Conservation (phyloP, 257 asterid genomes). For the Plectranthus barbatus region DNA sequence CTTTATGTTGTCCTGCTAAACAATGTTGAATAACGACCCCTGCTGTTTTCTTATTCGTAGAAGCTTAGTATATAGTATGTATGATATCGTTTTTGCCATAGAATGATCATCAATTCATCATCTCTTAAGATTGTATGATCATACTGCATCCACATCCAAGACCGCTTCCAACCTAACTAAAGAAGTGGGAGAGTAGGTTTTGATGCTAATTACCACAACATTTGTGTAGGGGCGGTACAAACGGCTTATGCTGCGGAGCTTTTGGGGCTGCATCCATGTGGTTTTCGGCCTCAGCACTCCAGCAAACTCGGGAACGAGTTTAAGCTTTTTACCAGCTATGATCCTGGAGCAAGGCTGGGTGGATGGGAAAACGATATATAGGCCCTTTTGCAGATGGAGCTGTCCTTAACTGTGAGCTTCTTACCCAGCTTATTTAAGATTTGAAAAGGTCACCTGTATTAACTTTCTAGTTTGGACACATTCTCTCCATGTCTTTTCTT, state of each 20-base stretch:
- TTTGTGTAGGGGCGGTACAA: conserved; percentile 70
- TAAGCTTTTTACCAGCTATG: conserved; percentile 75
- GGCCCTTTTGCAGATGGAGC: background rate
- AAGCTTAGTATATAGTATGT: background rate
- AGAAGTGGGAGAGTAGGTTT: background rate
- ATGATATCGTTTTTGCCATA: background rate
- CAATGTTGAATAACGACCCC: too few species aligned
- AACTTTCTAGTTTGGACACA: background rate
- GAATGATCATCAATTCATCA: background rate
- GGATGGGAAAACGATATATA: conserved; percentile 58
- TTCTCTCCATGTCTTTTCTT: background rate
- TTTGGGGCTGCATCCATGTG: conserved; percentile 67
- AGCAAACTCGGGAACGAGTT: conserved; percentile 98
- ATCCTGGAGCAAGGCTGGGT: conserved; percentile 70
- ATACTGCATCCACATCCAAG: too few species aligned
- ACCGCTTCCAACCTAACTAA: background rate
- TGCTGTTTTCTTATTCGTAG: too few species aligned
- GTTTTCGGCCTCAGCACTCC: conserved; percentile 78
- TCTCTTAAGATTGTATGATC: background rate
- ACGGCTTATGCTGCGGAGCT: conserved; percentile 63
- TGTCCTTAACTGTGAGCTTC: background rate
- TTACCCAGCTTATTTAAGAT: background rate
- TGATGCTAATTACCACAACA: background rate
- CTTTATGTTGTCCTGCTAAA: too few species aligned
- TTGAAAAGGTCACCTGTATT: background rate